These are phyloP conservation scores for Grosmannia clavigera DNA, from an alignment of 2,329 filamentous ascomycete species.

Conservation along the genomic window DNA sequence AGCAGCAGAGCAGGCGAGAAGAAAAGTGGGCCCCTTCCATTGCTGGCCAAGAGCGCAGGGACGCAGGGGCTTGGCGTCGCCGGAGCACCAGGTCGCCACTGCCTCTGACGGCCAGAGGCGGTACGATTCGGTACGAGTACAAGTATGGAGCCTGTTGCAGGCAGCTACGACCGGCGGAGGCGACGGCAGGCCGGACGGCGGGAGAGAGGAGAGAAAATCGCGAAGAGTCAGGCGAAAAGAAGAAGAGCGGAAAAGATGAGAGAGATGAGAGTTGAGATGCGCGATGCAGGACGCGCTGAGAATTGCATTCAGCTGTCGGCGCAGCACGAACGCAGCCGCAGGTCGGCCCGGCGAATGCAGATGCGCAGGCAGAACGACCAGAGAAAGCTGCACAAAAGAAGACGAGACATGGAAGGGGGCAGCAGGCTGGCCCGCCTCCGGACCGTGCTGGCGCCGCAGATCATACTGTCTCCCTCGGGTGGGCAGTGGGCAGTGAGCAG, in stretches of 20 bases:
- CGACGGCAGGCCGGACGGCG: too few species aligned
- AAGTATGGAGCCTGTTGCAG: not conserved
- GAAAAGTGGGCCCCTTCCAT: not conserved
- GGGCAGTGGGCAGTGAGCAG: too few species aligned
- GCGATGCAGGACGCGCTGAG: not conserved
- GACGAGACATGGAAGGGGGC: too few species aligned
- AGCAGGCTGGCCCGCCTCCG: too few species aligned
- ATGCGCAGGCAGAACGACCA: not conserved
- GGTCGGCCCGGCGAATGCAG: not conserved
- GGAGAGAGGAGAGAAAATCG: too few species aligned
- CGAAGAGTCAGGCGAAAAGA: too few species aligned
- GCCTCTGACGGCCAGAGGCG: not conserved
- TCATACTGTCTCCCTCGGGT: too few species aligned
- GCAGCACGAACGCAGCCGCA: not conserved
- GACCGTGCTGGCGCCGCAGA: too few species aligned
- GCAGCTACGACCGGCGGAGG: not conserved
- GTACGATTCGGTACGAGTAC: not conserved
- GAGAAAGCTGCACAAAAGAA: too few species aligned
- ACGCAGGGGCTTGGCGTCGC: constrained; percentile 1
- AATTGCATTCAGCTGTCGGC: not conserved
- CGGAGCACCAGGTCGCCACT: not conserved
- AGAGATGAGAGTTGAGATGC: too few species aligned
- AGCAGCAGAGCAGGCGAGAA: not conserved
- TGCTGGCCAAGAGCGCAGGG: not conserved
- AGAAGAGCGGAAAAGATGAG: too few species aligned